phyloP scores from a whole-genome alignment of 768 basidiomycete genomes.

The Paxillus ammoniavirescens region DNA sequence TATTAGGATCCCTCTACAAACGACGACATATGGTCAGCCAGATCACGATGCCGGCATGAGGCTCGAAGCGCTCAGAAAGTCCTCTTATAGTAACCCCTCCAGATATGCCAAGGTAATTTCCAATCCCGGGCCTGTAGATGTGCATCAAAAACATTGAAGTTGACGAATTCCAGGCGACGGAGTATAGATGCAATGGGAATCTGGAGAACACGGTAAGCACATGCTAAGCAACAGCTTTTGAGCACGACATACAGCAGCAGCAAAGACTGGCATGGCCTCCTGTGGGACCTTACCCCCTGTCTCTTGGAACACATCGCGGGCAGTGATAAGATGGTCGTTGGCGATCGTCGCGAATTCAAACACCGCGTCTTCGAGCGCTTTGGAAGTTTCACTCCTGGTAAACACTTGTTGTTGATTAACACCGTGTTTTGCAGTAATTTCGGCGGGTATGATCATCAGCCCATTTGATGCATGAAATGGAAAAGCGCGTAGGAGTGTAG shows the following conservation, averaged over 20 bases:
- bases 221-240: neutral
- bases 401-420: slow-evolving; percentile 82
- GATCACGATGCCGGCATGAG: slow-evolving; percentile 32
- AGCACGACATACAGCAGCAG: slow-evolving; percentile 57
- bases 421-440: slow-evolving; percentile 74
- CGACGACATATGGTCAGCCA: slow-evolving; percentile 1
- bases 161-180: slow-evolving; percentile 58
- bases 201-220: slow-evolving; percentile 34
- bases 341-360: slow-evolving; percentile 81
- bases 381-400: slow-evolving; percentile 47
- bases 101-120: slow-evolving; percentile 74
- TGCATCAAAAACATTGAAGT: slow-evolving; percentile 72
- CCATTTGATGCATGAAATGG: slow-evolving; percentile 75
- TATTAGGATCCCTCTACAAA: neutral
- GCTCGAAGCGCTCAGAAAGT: slow-evolving; percentile 23
- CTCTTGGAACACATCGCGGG: slow-evolving; percentile 64
- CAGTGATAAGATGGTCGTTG: slow-evolving; percentile 76
- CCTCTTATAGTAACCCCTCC: slow-evolving; percentile 50
- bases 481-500: slow-evolving; percentile 71
- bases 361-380: slow-evolving; percentile 72
- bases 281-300: slow-evolving; percentile 52
- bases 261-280: slow-evolving; percentile 68
- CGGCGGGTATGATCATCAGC: slow-evolving; percentile 74
- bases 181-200: slow-evolving; percentile 69
- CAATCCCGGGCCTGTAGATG: slow-evolving; percentile 67